Percentiles rank a stretch among this genome's conserved stretches.
phyloP scores from a whole-genome alignment of 495 filamentous ascomycete genomes.

The Geopyxis carbonaria region DNA sequence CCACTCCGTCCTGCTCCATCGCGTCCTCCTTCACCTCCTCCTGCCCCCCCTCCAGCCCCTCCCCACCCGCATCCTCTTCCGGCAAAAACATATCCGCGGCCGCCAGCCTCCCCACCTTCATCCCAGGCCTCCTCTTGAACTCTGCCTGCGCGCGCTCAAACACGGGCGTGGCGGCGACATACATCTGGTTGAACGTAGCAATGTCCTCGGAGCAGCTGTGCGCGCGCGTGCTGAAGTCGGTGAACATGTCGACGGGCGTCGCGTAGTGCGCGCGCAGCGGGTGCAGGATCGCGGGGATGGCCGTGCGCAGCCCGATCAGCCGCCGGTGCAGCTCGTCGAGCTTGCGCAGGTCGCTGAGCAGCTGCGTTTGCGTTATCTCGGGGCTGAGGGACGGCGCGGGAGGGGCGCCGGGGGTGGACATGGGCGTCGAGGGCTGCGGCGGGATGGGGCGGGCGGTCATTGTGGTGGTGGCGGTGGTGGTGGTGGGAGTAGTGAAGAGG shows the following conservation, averaged over 20 bases:
- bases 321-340: too few relatives aligned
- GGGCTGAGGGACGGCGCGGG: neutral
- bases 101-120: constrained; percentile 11
- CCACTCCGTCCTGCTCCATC: constrained; percentile 8
- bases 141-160: constrained; percentile 13
- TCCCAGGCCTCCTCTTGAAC: constrained; percentile 7
- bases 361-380: neutral
- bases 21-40: constrained; percentile 6
- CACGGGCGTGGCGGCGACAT: constrained; percentile 9
- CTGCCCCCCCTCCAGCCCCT: constrained; percentile 3
- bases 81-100: constrained; percentile 19
- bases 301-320: constrained; percentile 21
- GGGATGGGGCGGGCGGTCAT: too few relatives aligned
- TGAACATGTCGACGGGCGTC: constrained; percentile 9
- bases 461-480: too few relatives aligned
- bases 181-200: constrained; percentile 16
- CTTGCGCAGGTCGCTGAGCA: constrained; percentile 6
- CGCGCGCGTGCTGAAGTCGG: constrained; percentile 18
- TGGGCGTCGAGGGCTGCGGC: too few relatives aligned
- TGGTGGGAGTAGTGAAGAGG: too few relatives aligned
- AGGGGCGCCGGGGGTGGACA: neutral
- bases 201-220: constrained; percentile 17
- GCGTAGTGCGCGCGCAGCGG: constrained; percentile 15
- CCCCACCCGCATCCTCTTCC: constrained; percentile 8
- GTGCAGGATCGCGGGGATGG: constrained; percentile 16